These are phyloP conservation scores for Penicillium tannophilum DNA, from an alignment of 495 filamentous ascomycete genomes.

Conservation along the genomic window DNA sequence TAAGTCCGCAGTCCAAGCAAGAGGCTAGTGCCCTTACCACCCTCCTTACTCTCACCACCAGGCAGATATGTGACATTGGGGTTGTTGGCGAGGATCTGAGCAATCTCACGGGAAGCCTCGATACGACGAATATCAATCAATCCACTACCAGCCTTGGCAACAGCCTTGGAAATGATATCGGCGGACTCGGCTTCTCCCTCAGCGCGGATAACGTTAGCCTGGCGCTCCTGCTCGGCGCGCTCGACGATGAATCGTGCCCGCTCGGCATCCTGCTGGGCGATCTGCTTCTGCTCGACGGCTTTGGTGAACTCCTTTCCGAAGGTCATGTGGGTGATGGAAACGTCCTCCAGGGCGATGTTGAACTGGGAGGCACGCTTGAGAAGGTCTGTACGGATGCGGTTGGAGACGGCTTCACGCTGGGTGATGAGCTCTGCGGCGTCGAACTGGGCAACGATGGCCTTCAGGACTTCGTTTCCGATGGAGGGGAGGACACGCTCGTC, in stretches of 20 bases:
- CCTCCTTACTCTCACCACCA: conserved; percentile 65
- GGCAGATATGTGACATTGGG: conserved; percentile 97
- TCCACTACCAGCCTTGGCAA: conserved; percentile 89
- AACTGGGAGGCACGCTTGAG: conserved; percentile 96
- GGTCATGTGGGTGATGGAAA: conserved; percentile 99
- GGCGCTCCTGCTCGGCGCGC: conserved; percentile 97
- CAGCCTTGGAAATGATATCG: conserved; percentile 87
- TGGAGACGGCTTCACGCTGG: conserved; percentile 92
- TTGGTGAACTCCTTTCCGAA: conserved; percentile 99
- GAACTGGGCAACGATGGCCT: conserved; percentile 98
- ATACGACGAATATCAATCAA: conserved; percentile 95
- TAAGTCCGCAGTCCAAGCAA: conserved; percentile 61
- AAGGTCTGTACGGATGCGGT: conserved; percentile 93
- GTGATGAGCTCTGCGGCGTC: conserved; percentile 99
- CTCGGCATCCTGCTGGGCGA: conserved; percentile 98
- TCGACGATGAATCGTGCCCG: conserved; percentile 97
- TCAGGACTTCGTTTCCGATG: conserved; percentile 99
- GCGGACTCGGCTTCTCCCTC: conserved; percentile 97
- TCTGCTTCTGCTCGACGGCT: conserved; percentile 99
- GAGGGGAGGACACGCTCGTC: conserved; percentile 99
- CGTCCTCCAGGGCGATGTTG: conserved; percentile 98
- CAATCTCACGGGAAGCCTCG: conserved; percentile 96
- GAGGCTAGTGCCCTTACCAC: conserved; percentile 63
- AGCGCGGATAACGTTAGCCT: conserved; percentile 96
- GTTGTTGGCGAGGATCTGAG: conserved; percentile 82